Percentiles rank a stretch among this genome's conserved stretches.
These are phyloP conservation scores for Setaria viridis DNA, from an alignment of 202 grass and related monocot species.

Conservation along the genomic window DNA sequence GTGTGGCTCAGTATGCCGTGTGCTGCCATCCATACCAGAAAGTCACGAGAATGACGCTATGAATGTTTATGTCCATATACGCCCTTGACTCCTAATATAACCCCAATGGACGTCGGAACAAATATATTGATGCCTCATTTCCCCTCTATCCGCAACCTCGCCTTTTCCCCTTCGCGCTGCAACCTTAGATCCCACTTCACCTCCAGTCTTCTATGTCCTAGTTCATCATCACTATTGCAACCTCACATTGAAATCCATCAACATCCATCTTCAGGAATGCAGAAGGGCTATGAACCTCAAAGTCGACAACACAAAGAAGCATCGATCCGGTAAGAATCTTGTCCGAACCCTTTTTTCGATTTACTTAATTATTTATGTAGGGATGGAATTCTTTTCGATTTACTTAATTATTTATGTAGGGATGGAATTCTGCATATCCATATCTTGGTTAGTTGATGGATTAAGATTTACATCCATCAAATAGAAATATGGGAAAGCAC, in stretches of 20 bases:
- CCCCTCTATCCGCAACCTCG: background rate
- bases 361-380: too few species aligned
- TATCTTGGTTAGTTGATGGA: background rate
- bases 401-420: background rate
- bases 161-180: background rate
- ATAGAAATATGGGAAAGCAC: background rate
- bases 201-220: too few species aligned
- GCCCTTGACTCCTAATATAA: background rate
- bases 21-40: background rate
- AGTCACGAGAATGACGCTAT: background rate
- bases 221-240: too few species aligned
- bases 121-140: background rate
- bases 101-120: background rate
- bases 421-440: background rate
- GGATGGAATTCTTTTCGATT: too few species aligned
- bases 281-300: background rate
- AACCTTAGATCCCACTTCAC: too few species aligned
- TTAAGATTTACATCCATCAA: background rate
- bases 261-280: background rate
- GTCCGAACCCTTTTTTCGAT: background rate
- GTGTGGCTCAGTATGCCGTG: too few species aligned
- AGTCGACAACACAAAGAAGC: background rate
- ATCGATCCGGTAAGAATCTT: too few species aligned
- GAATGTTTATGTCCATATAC: background rate
- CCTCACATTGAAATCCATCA: too few species aligned